Percentiles rank a stretch among this genome's conserved stretches.
Conservation (phyloP, 768 basidiomycete genomes). For the Suillus cothurnatus region DNA sequence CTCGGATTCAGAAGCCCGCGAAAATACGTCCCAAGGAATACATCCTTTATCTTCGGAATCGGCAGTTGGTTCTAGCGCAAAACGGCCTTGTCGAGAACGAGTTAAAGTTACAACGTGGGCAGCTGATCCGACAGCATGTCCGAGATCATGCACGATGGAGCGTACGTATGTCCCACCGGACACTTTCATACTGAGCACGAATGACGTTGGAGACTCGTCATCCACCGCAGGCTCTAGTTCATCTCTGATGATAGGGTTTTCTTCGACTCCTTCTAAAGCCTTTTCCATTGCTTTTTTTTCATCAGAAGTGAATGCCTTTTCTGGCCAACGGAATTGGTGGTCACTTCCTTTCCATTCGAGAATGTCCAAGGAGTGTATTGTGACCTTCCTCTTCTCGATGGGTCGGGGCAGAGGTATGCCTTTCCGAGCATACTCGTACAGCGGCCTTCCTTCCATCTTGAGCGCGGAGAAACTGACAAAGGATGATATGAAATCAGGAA, state of each 20-base stretch:
- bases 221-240: constrained; percentile 29
- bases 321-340: constrained; percentile 81
- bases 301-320: constrained; percentile 63
- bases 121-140: constrained; percentile 78
- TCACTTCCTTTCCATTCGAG: constrained; percentile 74
- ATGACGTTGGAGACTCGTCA: constrained; percentile 63
- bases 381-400: constrained; percentile 85
- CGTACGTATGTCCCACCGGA: constrained; percentile 98
- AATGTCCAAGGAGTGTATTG: constrained; percentile 79
- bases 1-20: constrained; percentile 52
- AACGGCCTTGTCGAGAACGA: constrained; percentile 87
- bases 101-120: constrained; percentile 93
- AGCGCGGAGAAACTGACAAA: constrained; percentile 86
- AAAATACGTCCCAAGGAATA: constrained; percentile 75
- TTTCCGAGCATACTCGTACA: constrained; percentile 94
- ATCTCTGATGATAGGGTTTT: constrained; percentile 38
- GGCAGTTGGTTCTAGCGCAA: constrained; percentile 49
- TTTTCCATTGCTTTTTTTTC: constrained; percentile 71
- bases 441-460: constrained; percentile 96
- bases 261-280: constrained; percentile 56
- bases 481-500: constrained; percentile 11
- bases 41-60: constrained; percentile 60
- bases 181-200: constrained; percentile 89
- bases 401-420: constrained; percentile 91
- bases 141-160: constrained; percentile 93